Base-by-base conservation (phyloP, 176 grass and related monocot species). In the Carex kokanica region DNA sequence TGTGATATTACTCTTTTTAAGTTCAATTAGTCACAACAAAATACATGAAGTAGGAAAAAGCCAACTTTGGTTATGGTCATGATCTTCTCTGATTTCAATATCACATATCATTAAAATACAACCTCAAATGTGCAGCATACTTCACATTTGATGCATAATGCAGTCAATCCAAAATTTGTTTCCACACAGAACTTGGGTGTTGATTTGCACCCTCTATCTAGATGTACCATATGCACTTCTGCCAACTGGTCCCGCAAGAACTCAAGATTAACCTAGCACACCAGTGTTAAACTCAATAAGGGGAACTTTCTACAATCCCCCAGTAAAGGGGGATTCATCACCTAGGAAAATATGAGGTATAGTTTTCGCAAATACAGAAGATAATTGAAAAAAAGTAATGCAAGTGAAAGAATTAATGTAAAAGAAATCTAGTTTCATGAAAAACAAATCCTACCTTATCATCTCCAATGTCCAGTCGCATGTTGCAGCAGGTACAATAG, bases 121-220 rank as follows among this genome's bases (percentile, higher is more conserved):
- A 98, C 60, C 52, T 98, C 96, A 72, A 93, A 95, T 56, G 84
- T 91, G 75, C 24, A 82, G 71, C 96, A 95, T 86, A 81, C 84
- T 84, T 90, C 63, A 27, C 96, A 98, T 40, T 91, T 88, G 40
- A 95, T 93, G 85, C 83, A 98, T 60, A 98, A 85, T 52, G 96
- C 96, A 86, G 85, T 95, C 25, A 98, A 64, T 59, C 90, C 89
- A 84, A 95, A 98, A 80, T 91, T 95, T 18, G 72, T 78, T 8
- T 90, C 86, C 51, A 93, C 85, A 80, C 89, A 93, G 81, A 95
- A 95, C 34, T 89, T 93, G 5, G 96, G 96, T 45, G 83, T 62
- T 60, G 88, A 80, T 91, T 88, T 95, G 88, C 95, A 98, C 79
- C 92, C 95, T 91, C 91, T 89, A 78, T 98, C 91, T 6, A 90